These are phyloP conservation scores for Penicillium sp. DNA, from an alignment of 2,329 filamentous ascomycete genomes.

Conservation along the genomic window DNA sequence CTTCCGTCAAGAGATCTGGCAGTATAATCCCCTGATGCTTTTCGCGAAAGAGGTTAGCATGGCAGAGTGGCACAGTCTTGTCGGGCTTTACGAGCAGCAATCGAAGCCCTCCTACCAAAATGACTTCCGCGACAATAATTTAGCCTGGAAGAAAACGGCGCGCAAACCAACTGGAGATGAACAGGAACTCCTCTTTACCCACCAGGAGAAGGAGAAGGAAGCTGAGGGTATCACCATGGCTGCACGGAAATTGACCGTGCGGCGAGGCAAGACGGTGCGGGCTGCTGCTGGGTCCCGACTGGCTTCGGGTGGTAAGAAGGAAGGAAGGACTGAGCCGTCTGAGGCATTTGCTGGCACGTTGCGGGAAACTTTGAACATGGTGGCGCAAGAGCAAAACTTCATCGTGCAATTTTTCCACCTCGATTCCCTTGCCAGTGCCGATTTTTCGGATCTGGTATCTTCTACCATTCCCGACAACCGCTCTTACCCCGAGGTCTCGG, in stretches of 20 bases:
- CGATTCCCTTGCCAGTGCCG: slow-evolving; percentile 72
- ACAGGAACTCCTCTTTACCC: slow-evolving; percentile 79
- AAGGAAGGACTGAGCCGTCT: slow-evolving; percentile 67
- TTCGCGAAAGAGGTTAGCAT: slow-evolving; percentile 83
- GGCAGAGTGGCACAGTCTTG: slow-evolving; percentile 73
- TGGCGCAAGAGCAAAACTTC: slow-evolving; percentile 95
- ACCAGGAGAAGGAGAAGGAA: slow-evolving; percentile 83
- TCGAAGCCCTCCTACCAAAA: slow-evolving; percentile 73
- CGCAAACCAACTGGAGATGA: slow-evolving; percentile 74
- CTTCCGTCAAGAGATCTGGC: slow-evolving; percentile 73
- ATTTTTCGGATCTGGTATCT: slow-evolving; percentile 78
- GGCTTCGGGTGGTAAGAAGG: slow-evolving; percentile 51
- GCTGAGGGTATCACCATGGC: slow-evolving; percentile 63
- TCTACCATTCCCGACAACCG: slow-evolving; percentile 64
- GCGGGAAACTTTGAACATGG: slow-evolving; percentile 75
- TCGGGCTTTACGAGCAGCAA: slow-evolving; percentile 76
- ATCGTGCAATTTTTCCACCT: slow-evolving; percentile 96
- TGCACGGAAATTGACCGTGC: slow-evolving; percentile 87
- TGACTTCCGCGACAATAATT: slow-evolving; percentile 73
- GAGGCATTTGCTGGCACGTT: slow-evolving; percentile 78
- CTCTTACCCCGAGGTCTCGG: slow-evolving; percentile 66
- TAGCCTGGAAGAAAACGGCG: slow-evolving; percentile 75
- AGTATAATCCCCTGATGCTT: slow-evolving; percentile 79
- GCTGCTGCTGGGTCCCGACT: slow-evolving; percentile 44
- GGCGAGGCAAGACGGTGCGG: slow-evolving; percentile 74